phyloP scores from a whole-genome alignment of 1,284 basidiomycete species.

The Volvariella volvacea region DNA sequence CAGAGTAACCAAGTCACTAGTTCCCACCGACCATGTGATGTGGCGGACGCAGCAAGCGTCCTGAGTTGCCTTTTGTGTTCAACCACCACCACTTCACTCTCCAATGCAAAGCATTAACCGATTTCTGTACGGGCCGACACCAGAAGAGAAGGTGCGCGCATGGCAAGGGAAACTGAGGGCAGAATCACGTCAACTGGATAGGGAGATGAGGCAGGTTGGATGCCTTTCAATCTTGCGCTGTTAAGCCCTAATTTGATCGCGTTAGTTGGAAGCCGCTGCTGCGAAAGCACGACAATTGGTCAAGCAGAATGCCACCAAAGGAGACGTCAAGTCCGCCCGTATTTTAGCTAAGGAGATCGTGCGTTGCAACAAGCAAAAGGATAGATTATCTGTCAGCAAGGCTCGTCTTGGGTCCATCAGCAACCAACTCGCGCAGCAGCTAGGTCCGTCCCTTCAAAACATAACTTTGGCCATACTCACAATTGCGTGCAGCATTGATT shows the following conservation, averaged over 20 bases:
- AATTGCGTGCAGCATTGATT: slow-evolving; percentile 74
- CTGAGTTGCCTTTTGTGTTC: no score
- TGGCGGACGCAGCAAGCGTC: no score
- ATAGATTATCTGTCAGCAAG: slow-evolving; percentile 87
- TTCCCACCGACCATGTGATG: no score
- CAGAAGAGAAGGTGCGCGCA: slow-evolving; percentile 83
- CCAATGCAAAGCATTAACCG: slow-evolving; percentile 83
- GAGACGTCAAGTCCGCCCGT: slow-evolving; percentile 88
- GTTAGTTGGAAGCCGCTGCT: slow-evolving; percentile 78
- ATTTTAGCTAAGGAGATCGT: slow-evolving; percentile 95
- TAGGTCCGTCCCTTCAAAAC: slow-evolving; percentile 54
- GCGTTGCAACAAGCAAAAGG: slow-evolving; percentile 90
- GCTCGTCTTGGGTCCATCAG: slow-evolving; percentile 90
- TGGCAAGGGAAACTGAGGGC: slow-evolving; percentile 84
- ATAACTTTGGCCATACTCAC: no score
- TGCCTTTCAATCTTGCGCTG: slow-evolving; percentile 11
- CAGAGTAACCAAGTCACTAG: no score
- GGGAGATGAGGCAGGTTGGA: slow-evolving; percentile 90
- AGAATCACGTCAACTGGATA: slow-evolving; percentile 78
- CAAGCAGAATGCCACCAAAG: slow-evolving; percentile 88
- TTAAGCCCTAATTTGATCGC: not conserved
- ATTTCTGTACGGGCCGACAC: slow-evolving; percentile 90
- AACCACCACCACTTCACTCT: no score
- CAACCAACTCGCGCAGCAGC: slow-evolving; percentile 88
- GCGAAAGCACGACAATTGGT: slow-evolving; percentile 78